Percentiles rank a stretch among this genome's conserved stretches.
Evolutionary conservation across 1,139 yeast genomes (phyloP).

Genomic region (Candida sojae): DNA sequence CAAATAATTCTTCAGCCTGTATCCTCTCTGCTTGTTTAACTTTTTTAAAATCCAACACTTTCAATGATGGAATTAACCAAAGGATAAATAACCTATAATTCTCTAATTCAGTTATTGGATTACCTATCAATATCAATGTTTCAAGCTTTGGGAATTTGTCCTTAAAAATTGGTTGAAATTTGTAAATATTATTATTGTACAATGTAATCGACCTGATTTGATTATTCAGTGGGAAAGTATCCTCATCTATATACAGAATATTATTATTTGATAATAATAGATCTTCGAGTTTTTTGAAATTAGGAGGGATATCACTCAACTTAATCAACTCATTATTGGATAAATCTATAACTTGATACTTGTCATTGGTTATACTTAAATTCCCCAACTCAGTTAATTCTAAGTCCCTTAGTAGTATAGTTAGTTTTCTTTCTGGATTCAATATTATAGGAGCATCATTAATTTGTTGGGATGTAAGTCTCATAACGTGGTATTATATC

Average conservation of each 20-base stretch:
- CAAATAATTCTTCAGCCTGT: slow-evolving; percentile 47
- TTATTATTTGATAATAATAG: slow-evolving; percentile 63
- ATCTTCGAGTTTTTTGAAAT: slow-evolving; percentile 42
- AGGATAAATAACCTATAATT: slow-evolving; percentile 63
- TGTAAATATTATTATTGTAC: slow-evolving; percentile 48
- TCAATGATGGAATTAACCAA: slow-evolving; percentile 63
- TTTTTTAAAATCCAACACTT: slow-evolving; percentile 66
- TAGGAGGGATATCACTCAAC: slow-evolving; percentile 51
- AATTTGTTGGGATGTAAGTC: slow-evolving; percentile 37
- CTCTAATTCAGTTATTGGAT: slow-evolving; percentile 56
- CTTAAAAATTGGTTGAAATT: slow-evolving; percentile 27
- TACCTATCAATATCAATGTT: slow-evolving; percentile 57
- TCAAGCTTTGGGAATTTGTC: slow-evolving; percentile 40
- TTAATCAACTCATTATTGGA: slow-evolving; percentile 64
- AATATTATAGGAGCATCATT: slow-evolving; percentile 32
- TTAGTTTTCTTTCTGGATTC: slow-evolving; percentile 39
- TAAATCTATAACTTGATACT: slow-evolving; percentile 60
- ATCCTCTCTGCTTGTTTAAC: slow-evolving; percentile 58
- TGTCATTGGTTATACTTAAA: slow-evolving; percentile 31
- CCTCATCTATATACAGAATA: slow-evolving; percentile 29
- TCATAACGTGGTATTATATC: slow-evolving; percentile 23
- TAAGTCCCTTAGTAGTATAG: slow-evolving; percentile 36
- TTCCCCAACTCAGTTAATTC: slow-evolving; percentile 39
- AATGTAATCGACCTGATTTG: slow-evolving; percentile 52
- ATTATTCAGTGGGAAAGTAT: slow-evolving; percentile 18